phyloP scores from a whole-genome alignment of 208 protist genomes.

The Entamoeba dispar region DNA sequence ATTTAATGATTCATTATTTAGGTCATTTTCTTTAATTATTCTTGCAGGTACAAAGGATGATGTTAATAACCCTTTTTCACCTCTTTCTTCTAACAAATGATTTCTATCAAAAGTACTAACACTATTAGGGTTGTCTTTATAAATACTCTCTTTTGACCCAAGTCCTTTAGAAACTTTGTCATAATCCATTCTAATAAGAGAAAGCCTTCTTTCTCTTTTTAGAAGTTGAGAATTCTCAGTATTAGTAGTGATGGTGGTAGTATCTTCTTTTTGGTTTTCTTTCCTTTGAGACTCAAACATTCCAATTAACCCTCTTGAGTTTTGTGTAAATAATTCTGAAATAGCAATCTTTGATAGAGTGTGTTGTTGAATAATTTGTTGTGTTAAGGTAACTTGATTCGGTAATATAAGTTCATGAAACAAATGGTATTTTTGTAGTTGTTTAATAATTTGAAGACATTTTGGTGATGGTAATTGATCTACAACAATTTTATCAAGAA shows the following conservation, averaged over 20 bases:
- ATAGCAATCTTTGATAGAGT: not conserved
- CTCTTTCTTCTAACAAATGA: too few species aligned
- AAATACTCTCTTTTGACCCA: too few species aligned
- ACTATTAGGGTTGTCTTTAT: too few species aligned
- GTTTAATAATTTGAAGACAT: not conserved
- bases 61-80: too few species aligned
- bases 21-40: too few species aligned
- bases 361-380: not conserved
- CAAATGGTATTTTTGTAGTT: not conserved
- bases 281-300: not conserved
- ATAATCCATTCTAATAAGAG: not conserved
- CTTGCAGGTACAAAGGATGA: too few species aligned
- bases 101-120: too few species aligned
- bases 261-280: too few species aligned
- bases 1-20: too few species aligned
- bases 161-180: not conserved
- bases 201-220: not conserved
- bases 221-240: not conserved
- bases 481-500: not conserved
- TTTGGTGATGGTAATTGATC: not conserved
- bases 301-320: not conserved
- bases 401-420: not conserved
- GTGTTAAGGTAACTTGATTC: not conserved
- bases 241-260: too few species aligned
- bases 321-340: not conserved